These are phyloP conservation scores for Pholiota microspora DNA, from an alignment of 768 basidiomycete genomes.

Conservation along the genomic window DNA sequence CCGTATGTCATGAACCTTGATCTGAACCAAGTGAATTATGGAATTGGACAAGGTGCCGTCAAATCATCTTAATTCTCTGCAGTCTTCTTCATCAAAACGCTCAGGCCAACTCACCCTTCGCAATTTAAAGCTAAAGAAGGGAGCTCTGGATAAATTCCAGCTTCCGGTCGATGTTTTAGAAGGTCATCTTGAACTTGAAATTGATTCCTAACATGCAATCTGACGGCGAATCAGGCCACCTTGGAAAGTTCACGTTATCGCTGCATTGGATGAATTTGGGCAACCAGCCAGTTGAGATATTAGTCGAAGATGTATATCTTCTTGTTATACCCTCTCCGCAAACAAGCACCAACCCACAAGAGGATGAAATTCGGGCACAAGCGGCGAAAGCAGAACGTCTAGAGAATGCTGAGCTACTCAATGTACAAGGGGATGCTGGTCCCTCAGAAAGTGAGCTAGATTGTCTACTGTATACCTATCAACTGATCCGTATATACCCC, in stretches of 20 bases:
- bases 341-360: constrained; percentile 68
- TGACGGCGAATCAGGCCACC: constrained; percentile 53
- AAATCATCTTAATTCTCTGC: background rate
- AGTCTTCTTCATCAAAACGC: constrained; percentile 7
- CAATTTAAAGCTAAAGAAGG: constrained; percentile 86
- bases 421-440: constrained; percentile 59
- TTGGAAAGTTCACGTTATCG: constrained; percentile 83
- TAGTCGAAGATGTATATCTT: constrained; percentile 93
- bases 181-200: no score
- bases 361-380: constrained; percentile 81
- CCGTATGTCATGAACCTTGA: constrained; percentile 97
- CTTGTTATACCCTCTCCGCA: constrained; percentile 83
- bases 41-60: constrained; percentile 73
- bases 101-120: constrained; percentile 75
- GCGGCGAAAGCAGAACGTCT: constrained; percentile 88
- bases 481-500: constrained; percentile 1
- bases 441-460: constrained; percentile 40
- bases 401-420: constrained; percentile 82
- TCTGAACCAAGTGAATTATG: constrained; percentile 92
- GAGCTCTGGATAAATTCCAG: constrained; percentile 92
- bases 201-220: no score
- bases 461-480: background rate
- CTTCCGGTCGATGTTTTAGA: constrained; percentile 94
- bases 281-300: constrained; percentile 86
- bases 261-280: constrained; percentile 89